Evolutionary conservation across 1,284 basidiomycete genomes (phyloP).

Genomic region (Trichosporon ovoides): DNA sequence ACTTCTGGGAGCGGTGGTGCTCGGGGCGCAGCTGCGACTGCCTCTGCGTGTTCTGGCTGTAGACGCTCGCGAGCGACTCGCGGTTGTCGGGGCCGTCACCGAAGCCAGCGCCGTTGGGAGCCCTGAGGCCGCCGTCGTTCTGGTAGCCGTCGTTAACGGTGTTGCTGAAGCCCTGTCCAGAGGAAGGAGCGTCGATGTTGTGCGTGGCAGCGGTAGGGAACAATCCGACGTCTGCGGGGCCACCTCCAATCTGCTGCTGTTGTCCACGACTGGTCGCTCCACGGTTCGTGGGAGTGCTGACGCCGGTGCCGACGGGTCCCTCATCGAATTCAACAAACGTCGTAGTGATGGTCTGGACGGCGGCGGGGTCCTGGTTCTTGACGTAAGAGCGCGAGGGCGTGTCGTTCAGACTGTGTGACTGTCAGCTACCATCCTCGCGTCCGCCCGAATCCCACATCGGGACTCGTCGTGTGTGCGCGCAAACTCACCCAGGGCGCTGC

Average conservation of each 20-base stretch:
- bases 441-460: not conserved
- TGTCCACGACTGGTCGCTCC: not conserved
- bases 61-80: not conserved
- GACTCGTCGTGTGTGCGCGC: not conserved
- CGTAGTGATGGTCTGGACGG: not conserved
- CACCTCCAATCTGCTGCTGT: not conserved
- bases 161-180: not conserved
- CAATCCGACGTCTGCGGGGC: not conserved
- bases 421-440: not conserved
- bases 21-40: not conserved
- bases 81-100: not conserved
- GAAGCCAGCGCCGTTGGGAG: not conserved
- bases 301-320: not conserved
- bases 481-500: slow-evolving; percentile 9
- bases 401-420: slow-evolving; percentile 14
- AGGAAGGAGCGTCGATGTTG: not conserved
- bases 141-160: not conserved
- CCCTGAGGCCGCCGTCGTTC: not conserved
- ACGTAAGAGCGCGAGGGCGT: slow-evolving; percentile 43
- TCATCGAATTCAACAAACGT: not conserved
- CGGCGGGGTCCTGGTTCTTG: slow-evolving; percentile 13
- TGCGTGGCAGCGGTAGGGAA: not conserved
- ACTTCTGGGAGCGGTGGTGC: not conserved
- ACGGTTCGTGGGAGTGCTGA: not conserved
- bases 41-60: not conserved